phyloP scores from a whole-genome alignment of 805 yeast species.

The Danielia oregonensis region DNA sequence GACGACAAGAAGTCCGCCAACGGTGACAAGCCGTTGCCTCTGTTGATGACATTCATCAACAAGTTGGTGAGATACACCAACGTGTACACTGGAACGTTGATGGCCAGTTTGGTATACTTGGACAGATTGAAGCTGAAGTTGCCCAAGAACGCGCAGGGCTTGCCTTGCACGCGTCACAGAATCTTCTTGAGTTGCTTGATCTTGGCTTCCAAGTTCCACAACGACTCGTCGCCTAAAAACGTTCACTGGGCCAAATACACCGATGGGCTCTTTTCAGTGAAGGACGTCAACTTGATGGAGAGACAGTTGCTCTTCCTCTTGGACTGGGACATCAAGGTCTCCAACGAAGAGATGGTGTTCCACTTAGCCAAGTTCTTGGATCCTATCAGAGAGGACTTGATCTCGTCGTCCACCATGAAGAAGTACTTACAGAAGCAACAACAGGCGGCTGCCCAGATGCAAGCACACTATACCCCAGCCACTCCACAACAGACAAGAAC shows the following conservation, averaged over 20 bases:
- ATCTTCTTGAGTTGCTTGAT: constrained; percentile 72
- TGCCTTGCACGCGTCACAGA: constrained; percentile 78
- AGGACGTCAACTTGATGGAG: constrained; percentile 78
- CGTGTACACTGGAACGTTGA: constrained; percentile 75
- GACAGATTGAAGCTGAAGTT: constrained; percentile 56
- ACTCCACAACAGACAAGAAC: neutral
- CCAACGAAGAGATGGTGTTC: constrained; percentile 39
- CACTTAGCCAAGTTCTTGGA: constrained; percentile 45
- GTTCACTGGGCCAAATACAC: constrained; percentile 78
- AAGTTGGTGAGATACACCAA: constrained; percentile 70
- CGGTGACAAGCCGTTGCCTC: constrained; percentile 48
- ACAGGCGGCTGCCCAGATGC: constrained; percentile 13
- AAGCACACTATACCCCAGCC: constrained; percentile 4
- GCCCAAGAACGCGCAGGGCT: constrained; percentile 70
- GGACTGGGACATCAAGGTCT: constrained; percentile 63
- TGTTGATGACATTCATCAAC: constrained; percentile 70
- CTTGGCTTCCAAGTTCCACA: constrained; percentile 68
- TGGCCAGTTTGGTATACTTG: constrained; percentile 68
- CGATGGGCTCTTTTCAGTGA: constrained; percentile 63
- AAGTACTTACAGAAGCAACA: constrained; percentile 25
- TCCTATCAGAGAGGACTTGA: constrained; percentile 45
- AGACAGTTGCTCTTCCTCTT: constrained; percentile 65
- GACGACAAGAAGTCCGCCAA: constrained; percentile 30
- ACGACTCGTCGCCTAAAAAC: constrained; percentile 76
- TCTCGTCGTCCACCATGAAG: constrained; percentile 32